Evolutionary conservation across 345 rosid genomes (phyloP).

Genomic region (Conringia planisiliqua): DNA sequence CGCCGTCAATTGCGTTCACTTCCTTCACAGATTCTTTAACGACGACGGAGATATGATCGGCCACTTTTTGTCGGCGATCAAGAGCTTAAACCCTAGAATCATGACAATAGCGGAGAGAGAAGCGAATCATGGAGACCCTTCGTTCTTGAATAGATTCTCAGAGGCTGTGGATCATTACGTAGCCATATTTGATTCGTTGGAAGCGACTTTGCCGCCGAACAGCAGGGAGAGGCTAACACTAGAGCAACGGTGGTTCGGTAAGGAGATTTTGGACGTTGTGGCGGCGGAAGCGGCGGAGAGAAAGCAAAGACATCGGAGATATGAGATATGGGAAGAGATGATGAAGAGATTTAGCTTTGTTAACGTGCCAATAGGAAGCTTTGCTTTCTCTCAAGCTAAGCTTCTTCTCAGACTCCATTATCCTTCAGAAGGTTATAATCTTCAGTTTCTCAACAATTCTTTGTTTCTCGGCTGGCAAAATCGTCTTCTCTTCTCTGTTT

Average conservation of each 20-base stretch:
- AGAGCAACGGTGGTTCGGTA: constrained; percentile 86
- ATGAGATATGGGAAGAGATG: constrained; percentile 72
- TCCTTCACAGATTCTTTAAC: constrained; percentile 58
- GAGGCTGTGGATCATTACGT: constrained; percentile 83
- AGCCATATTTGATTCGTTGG: constrained; percentile 77
- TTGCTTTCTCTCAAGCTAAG: constrained; percentile 88
- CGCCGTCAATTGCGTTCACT: constrained; percentile 73
- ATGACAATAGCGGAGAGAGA: constrained; percentile 86
- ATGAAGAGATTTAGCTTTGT: constrained; percentile 61
- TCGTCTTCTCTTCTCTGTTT: constrained; percentile 83
- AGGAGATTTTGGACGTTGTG: constrained; percentile 72
- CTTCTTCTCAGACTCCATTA: constrained; percentile 87
- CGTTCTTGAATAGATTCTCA: constrained; percentile 62
- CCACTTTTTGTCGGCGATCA: constrained; percentile 56
- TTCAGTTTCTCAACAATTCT: constrained; percentile 57
- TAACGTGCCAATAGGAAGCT: constrained; percentile 73
- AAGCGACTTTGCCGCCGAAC: constrained; percentile 88
- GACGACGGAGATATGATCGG: constrained; percentile 48
- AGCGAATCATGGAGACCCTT: constrained; percentile 62
- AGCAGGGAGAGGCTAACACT: constrained; percentile 76
- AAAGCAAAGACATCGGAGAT: constrained; percentile 58
- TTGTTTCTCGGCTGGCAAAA: constrained; percentile 83
- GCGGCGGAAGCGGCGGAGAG: constrained; percentile 59
- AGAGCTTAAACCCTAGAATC: constrained; percentile 63
- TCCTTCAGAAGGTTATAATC: constrained; percentile 91